These are phyloP conservation scores for Botrytis pseudocinerea DNA, from an alignment of 2,329 filamentous ascomycete genomes.

Conservation along the genomic window DNA sequence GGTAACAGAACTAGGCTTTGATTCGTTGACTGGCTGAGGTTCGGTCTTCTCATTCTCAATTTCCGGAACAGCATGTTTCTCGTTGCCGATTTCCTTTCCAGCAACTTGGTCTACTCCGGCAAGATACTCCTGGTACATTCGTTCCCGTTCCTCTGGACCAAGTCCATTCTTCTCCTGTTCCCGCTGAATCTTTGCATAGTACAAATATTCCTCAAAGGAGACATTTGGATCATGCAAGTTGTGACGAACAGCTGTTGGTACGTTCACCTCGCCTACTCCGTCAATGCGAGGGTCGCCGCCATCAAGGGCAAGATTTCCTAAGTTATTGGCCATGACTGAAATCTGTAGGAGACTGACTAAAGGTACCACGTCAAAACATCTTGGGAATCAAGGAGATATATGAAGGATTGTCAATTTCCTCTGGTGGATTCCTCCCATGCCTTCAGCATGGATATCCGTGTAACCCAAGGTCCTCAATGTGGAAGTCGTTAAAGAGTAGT, in stretches of 20 bases:
- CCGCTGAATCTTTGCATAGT: constrained; percentile 40
- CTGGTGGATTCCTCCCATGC: not conserved
- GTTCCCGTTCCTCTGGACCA: constrained; percentile 28
- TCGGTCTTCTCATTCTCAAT: constrained; percentile 5
- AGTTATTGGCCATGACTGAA: constrained; percentile 20
- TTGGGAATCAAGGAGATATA: constrained; percentile 9
- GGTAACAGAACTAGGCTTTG: constrained; percentile 4
- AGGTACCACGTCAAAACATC: not conserved
- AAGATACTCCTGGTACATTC: constrained; percentile 29
- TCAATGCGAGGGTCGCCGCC: constrained; percentile 23
- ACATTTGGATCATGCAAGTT: constrained; percentile 37
- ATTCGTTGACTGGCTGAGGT: not conserved
- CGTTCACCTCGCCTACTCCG: constrained; percentile 9
- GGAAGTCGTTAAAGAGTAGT: not conserved
- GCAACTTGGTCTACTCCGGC: constrained; percentile 10
- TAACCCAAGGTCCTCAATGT: not conserved
- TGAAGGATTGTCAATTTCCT: not conserved
- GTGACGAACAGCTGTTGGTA: constrained; percentile 15
- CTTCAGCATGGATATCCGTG: not conserved
- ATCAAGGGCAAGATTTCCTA: constrained; percentile 21
- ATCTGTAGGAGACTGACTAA: not conserved
- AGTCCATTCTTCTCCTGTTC: constrained; percentile 32
- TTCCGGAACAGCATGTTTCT: constrained; percentile 13
- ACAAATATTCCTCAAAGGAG: constrained; percentile 41
- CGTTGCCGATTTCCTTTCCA: constrained; percentile 17